Percentiles rank a stretch among this genome's conserved stretches.
phyloP scores from a whole-genome alignment of 2,329 filamentous ascomycete species.

The Fusarium protoensiforme region DNA sequence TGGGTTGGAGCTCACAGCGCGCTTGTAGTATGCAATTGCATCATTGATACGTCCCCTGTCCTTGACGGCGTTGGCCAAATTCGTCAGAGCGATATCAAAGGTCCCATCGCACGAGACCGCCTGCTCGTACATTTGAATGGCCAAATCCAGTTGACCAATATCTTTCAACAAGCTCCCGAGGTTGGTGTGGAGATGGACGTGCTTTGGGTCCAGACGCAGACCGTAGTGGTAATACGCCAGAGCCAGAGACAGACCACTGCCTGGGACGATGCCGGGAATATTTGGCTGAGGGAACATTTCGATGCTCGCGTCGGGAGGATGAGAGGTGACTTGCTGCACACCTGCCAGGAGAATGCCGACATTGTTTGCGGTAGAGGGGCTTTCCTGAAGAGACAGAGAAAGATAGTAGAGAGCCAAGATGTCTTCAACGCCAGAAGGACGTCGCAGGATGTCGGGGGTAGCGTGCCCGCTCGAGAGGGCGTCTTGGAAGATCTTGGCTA shows the following conservation, averaged over 20 bases:
- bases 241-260: conserved; percentile 88
- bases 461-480: conserved; percentile 81
- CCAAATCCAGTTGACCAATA: conserved; percentile 89
- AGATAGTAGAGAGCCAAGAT: conserved; percentile 96
- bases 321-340: conserved; percentile 75
- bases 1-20: conserved; percentile 90
- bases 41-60: conserved; percentile 93
- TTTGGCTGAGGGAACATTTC: conserved; percentile 44
- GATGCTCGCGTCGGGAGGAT: conserved; percentile 29
- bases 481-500: conserved; percentile 98
- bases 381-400: conserved; percentile 92
- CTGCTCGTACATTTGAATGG: conserved; percentile 97
- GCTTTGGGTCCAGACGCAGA: conserved; percentile 83
- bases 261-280: conserved; percentile 83
- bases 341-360: conserved; percentile 97
- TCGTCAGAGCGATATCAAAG: conserved; percentile 97
- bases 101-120: conserved; percentile 92
- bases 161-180: conserved; percentile 95
- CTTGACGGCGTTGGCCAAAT: conserved; percentile 97
- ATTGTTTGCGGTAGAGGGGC: conserved; percentile 97
- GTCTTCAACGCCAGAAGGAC: conserved; percentile 83
- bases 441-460: conserved; percentile 65
- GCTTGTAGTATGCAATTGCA: conserved; percentile 90
- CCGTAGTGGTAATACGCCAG: conserved; percentile 97
- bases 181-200: conserved; percentile 97